Evolutionary conservation across 805 yeast genomes (phyloP).

Genomic region (Wickerhamiella hasegawae): DNA sequence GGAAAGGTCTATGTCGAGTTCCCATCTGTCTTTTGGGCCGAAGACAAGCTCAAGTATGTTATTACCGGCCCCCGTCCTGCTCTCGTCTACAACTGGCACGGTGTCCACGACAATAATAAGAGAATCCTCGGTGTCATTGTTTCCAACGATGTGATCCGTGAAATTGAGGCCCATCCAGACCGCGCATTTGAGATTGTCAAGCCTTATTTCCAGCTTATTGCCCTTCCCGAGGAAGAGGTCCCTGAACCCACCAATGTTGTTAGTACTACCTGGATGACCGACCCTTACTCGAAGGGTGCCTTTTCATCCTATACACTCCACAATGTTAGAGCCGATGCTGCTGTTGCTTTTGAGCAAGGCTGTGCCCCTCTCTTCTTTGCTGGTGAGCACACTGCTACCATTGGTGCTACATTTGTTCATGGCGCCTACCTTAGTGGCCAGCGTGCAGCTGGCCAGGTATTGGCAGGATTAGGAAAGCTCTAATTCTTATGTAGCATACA

Average conservation of each 20-base stretch:
- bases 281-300: conserved; percentile 58
- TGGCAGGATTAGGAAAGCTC: not conserved
- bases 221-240: conserved; percentile 11
- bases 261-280: conserved; percentile 47
- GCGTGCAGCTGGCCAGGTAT: conserved; percentile 29
- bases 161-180: conserved; percentile 27
- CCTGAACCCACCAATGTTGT: conserved; percentile 27
- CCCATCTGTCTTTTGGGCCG: conserved; percentile 44
- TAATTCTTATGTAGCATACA: not conserved
- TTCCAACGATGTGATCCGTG: conserved; percentile 53
- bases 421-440: conserved; percentile 73
- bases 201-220: conserved; percentile 13
- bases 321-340: conserved; percentile 50
- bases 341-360: conserved; percentile 44
- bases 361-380: conserved; percentile 54
- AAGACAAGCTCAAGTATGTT: conserved; percentile 32
- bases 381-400: conserved; percentile 72
- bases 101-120: conserved; percentile 24
- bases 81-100: conserved; percentile 41
- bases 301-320: conserved; percentile 53
- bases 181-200: conserved; percentile 13
- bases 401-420: conserved; percentile 80
- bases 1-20: conserved; percentile 66
- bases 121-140: conserved; percentile 40
- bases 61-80: conserved; percentile 39